Evolutionary conservation across 2,329 filamentous ascomycete genomes (phyloP).

Genomic region (Leptodontidium sp.): DNA sequence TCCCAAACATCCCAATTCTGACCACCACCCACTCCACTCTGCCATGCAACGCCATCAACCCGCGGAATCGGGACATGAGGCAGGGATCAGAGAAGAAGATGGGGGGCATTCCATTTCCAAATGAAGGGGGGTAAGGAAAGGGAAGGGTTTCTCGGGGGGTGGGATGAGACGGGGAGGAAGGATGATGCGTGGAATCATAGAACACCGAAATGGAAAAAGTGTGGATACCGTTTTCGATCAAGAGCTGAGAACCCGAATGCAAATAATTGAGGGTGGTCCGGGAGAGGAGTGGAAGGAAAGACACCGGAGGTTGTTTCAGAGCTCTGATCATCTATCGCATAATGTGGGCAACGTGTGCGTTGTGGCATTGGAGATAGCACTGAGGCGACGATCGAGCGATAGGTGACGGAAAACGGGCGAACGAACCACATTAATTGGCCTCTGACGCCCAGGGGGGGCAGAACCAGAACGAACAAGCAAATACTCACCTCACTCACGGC

Average conservation of each 20-base stretch:
- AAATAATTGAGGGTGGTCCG: no score
- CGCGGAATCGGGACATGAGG: slow-evolving; percentile 35
- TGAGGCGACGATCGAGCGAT: not conserved
- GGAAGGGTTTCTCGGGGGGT: not conserved
- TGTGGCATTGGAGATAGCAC: not conserved
- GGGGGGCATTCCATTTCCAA: slow-evolving; percentile 29
- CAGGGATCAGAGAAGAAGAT: slow-evolving; percentile 30
- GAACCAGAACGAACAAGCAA: not conserved
- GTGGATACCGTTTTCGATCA: not conserved
- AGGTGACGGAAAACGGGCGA: not conserved
- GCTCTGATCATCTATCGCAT: not conserved
- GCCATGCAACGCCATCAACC: slow-evolving; percentile 15
- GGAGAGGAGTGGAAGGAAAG: not conserved
- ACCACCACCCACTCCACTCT: not conserved
- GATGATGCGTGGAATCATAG: no score
- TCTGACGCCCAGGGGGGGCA: no score
- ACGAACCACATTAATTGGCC: not conserved
- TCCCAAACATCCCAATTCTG: slow-evolving; percentile 6
- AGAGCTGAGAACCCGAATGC: not conserved
- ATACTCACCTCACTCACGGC: not conserved
- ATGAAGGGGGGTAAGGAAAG: no score
- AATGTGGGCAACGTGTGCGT: not conserved
- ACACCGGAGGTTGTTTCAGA: not conserved
- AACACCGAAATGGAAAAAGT: not conserved
- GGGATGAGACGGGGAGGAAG: no score